A percentile compares a stretch with the other conserved stretches of the same genome.
These are phyloP conservation scores for Trichoderma virens DNA, from an alignment of 495 filamentous ascomycete genomes.

Conservation along the genomic window DNA sequence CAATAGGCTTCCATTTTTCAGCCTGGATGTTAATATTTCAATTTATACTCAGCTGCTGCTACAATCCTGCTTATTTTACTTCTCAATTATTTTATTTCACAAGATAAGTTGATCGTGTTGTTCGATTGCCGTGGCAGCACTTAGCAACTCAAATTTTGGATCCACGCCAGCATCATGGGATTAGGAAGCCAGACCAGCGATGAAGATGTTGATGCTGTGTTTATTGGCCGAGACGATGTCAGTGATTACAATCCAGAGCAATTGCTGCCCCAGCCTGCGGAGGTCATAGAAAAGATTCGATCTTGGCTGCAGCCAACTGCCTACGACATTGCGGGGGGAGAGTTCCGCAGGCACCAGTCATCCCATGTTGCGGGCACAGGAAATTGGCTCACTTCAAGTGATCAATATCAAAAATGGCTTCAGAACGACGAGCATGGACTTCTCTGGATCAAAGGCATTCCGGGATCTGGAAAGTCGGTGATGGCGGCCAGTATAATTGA, in stretches of 20 bases:
- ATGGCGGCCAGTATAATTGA: constrained; percentile 31
- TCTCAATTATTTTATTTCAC: too few species aligned
- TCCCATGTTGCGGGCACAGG: constrained; percentile 34
- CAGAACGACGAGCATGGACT: constrained; percentile 20
- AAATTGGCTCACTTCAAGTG: constrained; percentile 30
- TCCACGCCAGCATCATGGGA: neutral
- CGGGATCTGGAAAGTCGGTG: constrained; percentile 42
- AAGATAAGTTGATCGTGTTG: too few species aligned
- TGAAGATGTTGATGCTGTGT: constrained; percentile 18
- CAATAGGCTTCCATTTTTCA: too few species aligned
- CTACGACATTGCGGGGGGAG: constrained; percentile 15
- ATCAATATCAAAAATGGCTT: constrained; percentile 33
- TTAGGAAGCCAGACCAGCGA: neutral
- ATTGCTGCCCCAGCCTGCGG: constrained; percentile 20
- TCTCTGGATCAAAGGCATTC: constrained; percentile 41
- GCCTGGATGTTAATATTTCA: too few species aligned
- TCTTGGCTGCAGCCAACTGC: constrained; percentile 30
- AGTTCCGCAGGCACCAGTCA: constrained; percentile 25
- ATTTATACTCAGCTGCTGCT: too few species aligned
- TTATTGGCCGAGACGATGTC: constrained; percentile 23
- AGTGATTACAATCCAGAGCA: constrained; percentile 24
- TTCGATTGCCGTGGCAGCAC: neutral
- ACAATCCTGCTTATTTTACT: too few species aligned
- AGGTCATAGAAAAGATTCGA: constrained; percentile 19
- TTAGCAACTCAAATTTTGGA: neutral